Evolutionary conservation across 805 yeast genomes (phyloP).

Genomic region (Lachancea sp.): DNA sequence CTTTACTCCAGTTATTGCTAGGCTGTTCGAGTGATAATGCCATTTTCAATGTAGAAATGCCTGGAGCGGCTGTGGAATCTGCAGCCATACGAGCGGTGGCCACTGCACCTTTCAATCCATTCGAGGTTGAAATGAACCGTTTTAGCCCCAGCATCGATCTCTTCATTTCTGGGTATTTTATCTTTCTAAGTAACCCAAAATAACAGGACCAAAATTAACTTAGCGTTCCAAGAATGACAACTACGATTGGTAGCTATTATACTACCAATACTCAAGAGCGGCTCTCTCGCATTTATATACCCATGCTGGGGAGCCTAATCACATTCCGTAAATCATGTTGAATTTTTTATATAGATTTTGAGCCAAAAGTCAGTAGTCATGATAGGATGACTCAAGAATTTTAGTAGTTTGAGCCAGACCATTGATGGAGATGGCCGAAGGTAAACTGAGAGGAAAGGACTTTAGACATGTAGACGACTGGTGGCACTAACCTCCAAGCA

Average conservation of each 20-base stretch:
- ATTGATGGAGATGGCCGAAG: neutral
- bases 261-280: neutral
- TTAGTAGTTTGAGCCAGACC: neutral
- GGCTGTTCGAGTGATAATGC: conserved; percentile 33
- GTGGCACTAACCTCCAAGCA: too few species aligned
- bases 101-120: conserved; percentile 8
- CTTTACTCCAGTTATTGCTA: conserved; percentile 48
- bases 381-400: neutral
- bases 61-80: conserved; percentile 1
- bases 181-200: neutral
- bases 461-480: too few species aligned
- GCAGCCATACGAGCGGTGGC: conserved; percentile 12
- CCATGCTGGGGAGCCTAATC: neutral
- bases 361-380: neutral
- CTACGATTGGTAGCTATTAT: neutral
- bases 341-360: neutral
- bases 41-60: conserved; percentile 13
- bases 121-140: conserved; percentile 7
- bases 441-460: neutral
- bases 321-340: neutral
- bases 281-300: neutral
- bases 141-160: conserved; percentile 10
- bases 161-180: neutral
- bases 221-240: neutral
- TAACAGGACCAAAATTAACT: neutral